phyloP scores from a whole-genome alignment of 805 yeast species.

The Ogataea philodendri region DNA sequence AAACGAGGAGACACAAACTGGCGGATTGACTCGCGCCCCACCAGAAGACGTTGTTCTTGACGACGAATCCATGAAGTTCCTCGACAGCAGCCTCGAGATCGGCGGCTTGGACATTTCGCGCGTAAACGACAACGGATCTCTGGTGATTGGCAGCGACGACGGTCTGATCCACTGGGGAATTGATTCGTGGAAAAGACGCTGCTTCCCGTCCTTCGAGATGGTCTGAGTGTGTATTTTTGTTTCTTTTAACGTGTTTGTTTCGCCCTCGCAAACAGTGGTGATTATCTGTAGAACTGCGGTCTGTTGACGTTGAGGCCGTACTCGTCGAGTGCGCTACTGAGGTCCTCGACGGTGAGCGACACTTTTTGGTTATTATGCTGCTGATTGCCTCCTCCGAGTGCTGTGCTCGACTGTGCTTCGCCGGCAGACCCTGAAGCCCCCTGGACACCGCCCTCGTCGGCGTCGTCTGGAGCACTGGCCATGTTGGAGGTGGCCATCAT shows the following conservation, averaged over 20 bases:
- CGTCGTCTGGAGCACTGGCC: conserved; percentile 27
- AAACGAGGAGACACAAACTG: too few relatives aligned
- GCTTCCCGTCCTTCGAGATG: conserved; percentile 54
- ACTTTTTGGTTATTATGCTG: conserved; percentile 52
- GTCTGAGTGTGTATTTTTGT: conserved; percentile 29
- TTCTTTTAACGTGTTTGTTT: conserved; percentile 2
- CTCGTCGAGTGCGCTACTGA: conserved; percentile 88
- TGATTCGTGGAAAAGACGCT: conserved; percentile 60
- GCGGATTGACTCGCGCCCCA: too few relatives aligned
- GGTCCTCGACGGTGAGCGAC: conserved; percentile 88
- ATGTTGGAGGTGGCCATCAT: conserved; percentile 52
- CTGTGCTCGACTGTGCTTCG: conserved; percentile 17
- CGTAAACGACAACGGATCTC: conserved; percentile 41
- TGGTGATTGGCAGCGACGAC: conserved; percentile 61
- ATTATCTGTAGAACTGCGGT: conserved; percentile 88
- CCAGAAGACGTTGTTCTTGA: conserved; percentile 1
- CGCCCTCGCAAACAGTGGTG: conserved; percentile 13
- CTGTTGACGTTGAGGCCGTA: conserved; percentile 77
- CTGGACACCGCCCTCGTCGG: conserved; percentile 27
- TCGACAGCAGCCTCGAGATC: conserved; percentile 41
- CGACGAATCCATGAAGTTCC: conserved; percentile 10
- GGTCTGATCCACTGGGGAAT: conserved; percentile 72
- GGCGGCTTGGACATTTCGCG: conserved; percentile 62
- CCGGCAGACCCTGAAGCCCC: conserved; percentile 19
- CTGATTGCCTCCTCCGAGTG: conserved; percentile 16